Conservation (phyloP, 1,284 basidiomycete species). For the Boletus hoseneyae region DNA sequence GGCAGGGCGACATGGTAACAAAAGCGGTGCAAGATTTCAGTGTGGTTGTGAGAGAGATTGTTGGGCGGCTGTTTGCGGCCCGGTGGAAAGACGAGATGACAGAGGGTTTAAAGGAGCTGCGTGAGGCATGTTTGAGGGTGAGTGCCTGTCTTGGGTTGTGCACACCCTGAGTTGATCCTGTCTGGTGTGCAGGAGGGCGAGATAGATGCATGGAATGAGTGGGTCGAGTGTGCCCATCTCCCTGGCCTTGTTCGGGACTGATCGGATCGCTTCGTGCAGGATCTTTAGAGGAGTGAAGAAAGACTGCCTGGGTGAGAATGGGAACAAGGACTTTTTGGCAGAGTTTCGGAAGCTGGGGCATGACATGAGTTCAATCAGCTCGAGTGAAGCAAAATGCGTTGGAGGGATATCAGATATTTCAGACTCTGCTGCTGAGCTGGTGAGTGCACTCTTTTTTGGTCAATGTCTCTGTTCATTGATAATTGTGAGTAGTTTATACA, state of each 20-base stretch:
- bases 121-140: slow-evolving; percentile 63
- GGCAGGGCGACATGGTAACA: slow-evolving; percentile 70
- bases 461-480: neutral
- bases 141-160: slow-evolving; percentile 15
- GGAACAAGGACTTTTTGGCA: slow-evolving; percentile 65
- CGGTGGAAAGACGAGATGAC: slow-evolving; percentile 66
- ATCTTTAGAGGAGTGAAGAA: slow-evolving; percentile 57
- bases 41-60: slow-evolving; percentile 66
- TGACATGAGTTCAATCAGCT: slow-evolving; percentile 58
- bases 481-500: slow-evolving; percentile 23
- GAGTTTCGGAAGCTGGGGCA: slow-evolving; percentile 50
- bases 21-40: slow-evolving; percentile 81
- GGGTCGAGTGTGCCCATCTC: slow-evolving; percentile 25
- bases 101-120: slow-evolving; percentile 66
- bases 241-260: neutral
- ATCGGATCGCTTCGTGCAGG: slow-evolving; percentile 31
- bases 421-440: slow-evolving; percentile 47
- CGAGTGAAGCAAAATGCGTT: slow-evolving; percentile 53
- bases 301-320: slow-evolving; percentile 49
- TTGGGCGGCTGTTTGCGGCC: slow-evolving; percentile 64
- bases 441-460: slow-evolving; percentile 25
- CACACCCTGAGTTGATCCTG: neutral
- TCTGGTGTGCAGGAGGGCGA: slow-evolving; percentile 61
- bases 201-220: slow-evolving; percentile 76
- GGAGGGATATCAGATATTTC: slow-evolving; percentile 54